phyloP scores from a whole-genome alignment of 2,329 filamentous ascomycete species.

The Emmonsiellopsis sp. region DNA sequence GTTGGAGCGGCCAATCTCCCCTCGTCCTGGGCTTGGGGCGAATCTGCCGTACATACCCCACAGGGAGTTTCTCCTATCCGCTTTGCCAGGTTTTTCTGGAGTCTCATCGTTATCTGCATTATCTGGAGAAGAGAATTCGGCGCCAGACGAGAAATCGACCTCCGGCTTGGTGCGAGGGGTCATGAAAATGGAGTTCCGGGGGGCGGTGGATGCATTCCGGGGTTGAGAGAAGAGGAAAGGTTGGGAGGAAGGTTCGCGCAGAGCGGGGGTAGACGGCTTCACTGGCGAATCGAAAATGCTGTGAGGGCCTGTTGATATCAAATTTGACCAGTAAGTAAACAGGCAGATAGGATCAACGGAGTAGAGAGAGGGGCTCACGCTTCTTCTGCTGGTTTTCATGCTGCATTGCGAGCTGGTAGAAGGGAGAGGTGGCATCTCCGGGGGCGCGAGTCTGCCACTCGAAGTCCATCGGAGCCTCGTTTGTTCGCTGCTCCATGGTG shows the following conservation, averaged over 20 bases:
- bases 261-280: constrained; percentile 39
- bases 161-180: constrained; percentile 40
- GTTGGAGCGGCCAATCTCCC: constrained; percentile 50
- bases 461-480: constrained; percentile 44
- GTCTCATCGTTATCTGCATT: constrained; percentile 41
- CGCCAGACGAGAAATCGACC: constrained; percentile 39
- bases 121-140: constrained; percentile 38
- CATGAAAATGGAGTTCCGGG: constrained; percentile 36
- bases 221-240: constrained; percentile 40
- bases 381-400: constrained; percentile 32
- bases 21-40: constrained; percentile 50
- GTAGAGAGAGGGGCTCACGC: constrained; percentile 24
- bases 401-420: constrained; percentile 38
- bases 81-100: constrained; percentile 29
- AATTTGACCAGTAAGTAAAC: neutral
- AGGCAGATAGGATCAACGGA: neutral
- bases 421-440: constrained; percentile 38
- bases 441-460: constrained; percentile 39
- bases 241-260: constrained; percentile 43
- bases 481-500: constrained; percentile 30
- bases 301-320: constrained; percentile 25
- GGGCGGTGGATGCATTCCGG: constrained; percentile 20
- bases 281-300: constrained; percentile 37
- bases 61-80: constrained; percentile 30
- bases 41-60: constrained; percentile 36